Evolutionary conservation across 1,284 basidiomycete genomes (phyloP), one percentile per base, ranked within the genome.

Genomic region (Puccinia novopanici): DNA sequence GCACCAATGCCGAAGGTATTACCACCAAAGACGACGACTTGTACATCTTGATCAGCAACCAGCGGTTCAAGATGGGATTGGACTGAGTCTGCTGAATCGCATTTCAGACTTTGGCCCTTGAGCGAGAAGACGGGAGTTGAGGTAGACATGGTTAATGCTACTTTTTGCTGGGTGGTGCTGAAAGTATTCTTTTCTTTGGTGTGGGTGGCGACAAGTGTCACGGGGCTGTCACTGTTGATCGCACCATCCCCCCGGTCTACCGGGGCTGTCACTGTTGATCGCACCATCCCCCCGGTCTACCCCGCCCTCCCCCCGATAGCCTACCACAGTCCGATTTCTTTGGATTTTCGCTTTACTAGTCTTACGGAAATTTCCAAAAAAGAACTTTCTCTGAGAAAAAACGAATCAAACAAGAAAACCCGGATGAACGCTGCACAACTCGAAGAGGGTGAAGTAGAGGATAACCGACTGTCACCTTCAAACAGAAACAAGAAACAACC

Each of bases 1-100:
- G 96, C 96, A 84, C 93, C 94, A 40, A 97, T 91, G 77, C 97
- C 96, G 75, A 98, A 89, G n/a, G 94, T 96, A 87, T 99, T 98
- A 40, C 94, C 96, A 75, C 95, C 93, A 81, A 99, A 89, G 85
- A 95, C 92, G 82, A 99, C 91, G 87, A 97, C 94, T 86, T 94
- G 91, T 82, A 95, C 86, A 82, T 88, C 86, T 15, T 86, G 88
- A 82, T 88, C 86, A 54, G 91, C 90, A 83, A 92, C 89, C 68
- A 92, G 86, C 83, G 89, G 88, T 48, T 90, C 88, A 34, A 98
- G 87, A 84, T 92, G 90, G 0, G 93, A 92, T 84, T 91, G 90
- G 81, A 96, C 91, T 84, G 98, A 93, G 10, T 89, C 90, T 59
- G 89, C 88, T 22, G 91, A 90, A 84, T 95, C 89, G 82, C 98